Conservation (phyloP, 2,329 filamentous ascomycete genomes). For the Xylariaceae sp. region DNA sequence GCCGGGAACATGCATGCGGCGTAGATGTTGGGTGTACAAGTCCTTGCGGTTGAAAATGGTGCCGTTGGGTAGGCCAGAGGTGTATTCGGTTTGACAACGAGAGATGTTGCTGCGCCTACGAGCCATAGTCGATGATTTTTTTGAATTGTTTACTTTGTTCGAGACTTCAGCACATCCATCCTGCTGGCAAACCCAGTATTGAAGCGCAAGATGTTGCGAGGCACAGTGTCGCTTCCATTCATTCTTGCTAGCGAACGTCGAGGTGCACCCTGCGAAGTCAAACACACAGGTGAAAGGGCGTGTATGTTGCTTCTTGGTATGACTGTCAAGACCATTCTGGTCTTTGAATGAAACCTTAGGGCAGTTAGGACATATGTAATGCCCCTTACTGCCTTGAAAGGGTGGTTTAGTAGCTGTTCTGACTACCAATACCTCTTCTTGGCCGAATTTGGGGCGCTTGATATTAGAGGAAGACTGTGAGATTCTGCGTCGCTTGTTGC, state of each 20-base stretch:
- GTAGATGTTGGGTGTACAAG: conserved; percentile 81
- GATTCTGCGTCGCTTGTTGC: conserved; percentile 22
- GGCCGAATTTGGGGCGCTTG: conserved; percentile 26
- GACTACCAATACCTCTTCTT: conserved; percentile 9
- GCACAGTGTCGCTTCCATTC: conserved; percentile 91
- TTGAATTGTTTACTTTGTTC: conserved; percentile 23
- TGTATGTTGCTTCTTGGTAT: conserved; percentile 51
- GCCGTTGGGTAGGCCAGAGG: conserved; percentile 47
- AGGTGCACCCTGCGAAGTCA: conserved; percentile 67
- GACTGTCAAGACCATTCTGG: conserved; percentile 41
- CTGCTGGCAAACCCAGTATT: conserved; percentile 72
- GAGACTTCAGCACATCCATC: conserved; percentile 46
- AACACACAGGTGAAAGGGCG: conserved; percentile 75
- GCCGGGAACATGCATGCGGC: conserved; percentile 73
- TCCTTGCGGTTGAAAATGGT: conserved; percentile 83
- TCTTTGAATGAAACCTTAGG: conserved; percentile 42
- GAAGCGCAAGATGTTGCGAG: conserved; percentile 72
- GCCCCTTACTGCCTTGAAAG: conserved; percentile 23
- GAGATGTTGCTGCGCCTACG: conserved; percentile 19
- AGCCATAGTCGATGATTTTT: conserved; percentile 15
- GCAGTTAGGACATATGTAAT: conserved; percentile 36
- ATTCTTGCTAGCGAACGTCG: conserved; percentile 77
- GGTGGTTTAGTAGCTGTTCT: conserved; percentile 17
- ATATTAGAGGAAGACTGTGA: conserved; percentile 11
- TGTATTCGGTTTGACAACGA: conserved; percentile 8